Evolutionary conservation across 1,284 basidiomycete species (phyloP).

Genomic region (Irpex rosettiformis): DNA sequence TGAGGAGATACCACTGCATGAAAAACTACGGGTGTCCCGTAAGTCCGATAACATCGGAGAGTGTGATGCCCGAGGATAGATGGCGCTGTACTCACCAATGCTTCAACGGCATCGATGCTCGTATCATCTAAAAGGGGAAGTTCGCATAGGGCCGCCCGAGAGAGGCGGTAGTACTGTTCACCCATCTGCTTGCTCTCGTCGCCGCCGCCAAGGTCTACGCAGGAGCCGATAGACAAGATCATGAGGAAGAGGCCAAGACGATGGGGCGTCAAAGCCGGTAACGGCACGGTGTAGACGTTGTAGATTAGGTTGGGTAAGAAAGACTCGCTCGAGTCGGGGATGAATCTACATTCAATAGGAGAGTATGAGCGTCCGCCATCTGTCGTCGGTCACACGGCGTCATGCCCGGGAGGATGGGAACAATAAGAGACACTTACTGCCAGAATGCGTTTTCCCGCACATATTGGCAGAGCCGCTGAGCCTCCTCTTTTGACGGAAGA

Average conservation of each 20-base stretch:
- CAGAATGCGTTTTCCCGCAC: conserved; percentile 63
- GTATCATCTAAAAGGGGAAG: conserved; percentile 65
- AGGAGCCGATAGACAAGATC: conserved; percentile 56
- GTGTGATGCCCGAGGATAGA: conserved; percentile 35
- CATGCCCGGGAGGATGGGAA: conserved; percentile 9
- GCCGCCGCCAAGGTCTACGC: conserved; percentile 54
- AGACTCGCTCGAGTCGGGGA: conserved; percentile 61
- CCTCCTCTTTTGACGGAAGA: conserved; percentile 53
- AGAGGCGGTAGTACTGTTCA: conserved; percentile 60
- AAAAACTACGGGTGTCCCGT: conserved; percentile 44
- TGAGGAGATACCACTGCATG: conserved; percentile 69
- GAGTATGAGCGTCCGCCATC: too few relatives aligned
- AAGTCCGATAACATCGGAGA: conserved; percentile 36
- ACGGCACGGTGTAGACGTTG: conserved; percentile 55
- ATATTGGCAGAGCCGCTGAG: conserved; percentile 53
- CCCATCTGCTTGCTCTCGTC: conserved; percentile 42
- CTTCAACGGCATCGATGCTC: conserved; percentile 60
- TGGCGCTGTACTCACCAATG: conserved; percentile 45
- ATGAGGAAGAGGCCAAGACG: conserved; percentile 61
- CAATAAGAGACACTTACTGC: conserved; percentile 47
- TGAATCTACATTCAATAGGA: conserved; percentile 47
- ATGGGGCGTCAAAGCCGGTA: conserved; percentile 55
- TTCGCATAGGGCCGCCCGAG: conserved; percentile 55
- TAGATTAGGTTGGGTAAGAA: conserved; percentile 62
- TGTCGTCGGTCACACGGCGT: conserved; percentile 6